These are phyloP conservation scores for Spatholobus suberectus DNA, from an alignment of 306 rosid species.

Conservation along the genomic window DNA sequence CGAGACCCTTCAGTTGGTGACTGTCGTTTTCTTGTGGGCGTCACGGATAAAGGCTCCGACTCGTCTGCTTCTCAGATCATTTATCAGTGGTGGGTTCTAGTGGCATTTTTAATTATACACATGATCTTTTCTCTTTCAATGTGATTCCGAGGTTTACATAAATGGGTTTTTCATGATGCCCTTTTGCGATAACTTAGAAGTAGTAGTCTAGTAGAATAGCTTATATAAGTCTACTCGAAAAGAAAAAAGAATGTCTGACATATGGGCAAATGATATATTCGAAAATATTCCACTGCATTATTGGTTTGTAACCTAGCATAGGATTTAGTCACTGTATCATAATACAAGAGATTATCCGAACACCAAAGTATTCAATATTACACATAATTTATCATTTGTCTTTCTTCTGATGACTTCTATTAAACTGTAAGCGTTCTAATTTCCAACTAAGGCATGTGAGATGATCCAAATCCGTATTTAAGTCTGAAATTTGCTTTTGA, in stretches of 20 bases:
- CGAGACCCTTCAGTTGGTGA: constrained; percentile 81
- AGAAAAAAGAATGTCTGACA: not conserved
- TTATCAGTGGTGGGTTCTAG: constrained; percentile 28
- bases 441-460: not conserved
- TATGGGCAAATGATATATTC: not conserved
- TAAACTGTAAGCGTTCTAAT: not conserved
- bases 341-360: constrained; percentile 1
- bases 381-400: not conserved
- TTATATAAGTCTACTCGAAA: constrained; percentile 14
- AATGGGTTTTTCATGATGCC: constrained; percentile 50
- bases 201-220: constrained; percentile 35
- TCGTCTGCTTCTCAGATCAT: constrained; percentile 48
- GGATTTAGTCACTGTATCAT: constrained; percentile 40
- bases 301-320: constrained; percentile 30
- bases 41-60: constrained; percentile 51
- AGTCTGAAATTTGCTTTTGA: no score
- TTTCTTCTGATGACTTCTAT: not conserved
- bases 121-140: constrained; percentile 31
- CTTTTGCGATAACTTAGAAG: constrained; percentile 33
- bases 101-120: constrained; percentile 45
- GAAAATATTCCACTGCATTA: constrained; percentile 36
- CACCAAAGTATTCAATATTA: constrained; percentile 17
- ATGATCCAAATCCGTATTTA: not conserved
- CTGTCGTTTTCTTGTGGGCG: constrained; percentile 79
- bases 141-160: constrained; percentile 45